A percentile compares a stretch with the other conserved stretches of the same genome.
These are phyloP conservation scores for Diaporthe aspalathi DNA, from an alignment of 2,329 filamentous ascomycete genomes.

Conservation along the genomic window DNA sequence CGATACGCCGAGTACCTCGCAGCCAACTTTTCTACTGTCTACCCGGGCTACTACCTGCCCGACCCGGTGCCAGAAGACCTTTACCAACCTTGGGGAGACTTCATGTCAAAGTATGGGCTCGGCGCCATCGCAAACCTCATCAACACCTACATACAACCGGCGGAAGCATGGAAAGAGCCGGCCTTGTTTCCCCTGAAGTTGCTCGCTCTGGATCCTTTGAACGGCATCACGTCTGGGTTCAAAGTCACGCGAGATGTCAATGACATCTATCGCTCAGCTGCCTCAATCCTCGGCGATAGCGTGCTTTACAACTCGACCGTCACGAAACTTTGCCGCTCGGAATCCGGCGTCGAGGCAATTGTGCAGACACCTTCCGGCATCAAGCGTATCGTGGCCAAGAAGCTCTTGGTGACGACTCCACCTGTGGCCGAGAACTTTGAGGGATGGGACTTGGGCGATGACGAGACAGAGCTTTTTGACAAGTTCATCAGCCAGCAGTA, in stretches of 20 bases:
- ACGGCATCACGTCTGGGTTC: conserved; percentile 8
- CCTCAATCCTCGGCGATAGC: conserved; percentile 20
- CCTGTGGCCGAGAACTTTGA: background rate
- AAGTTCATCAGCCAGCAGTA: conserved; percentile 30
- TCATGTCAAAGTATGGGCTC: conserved; percentile 20
- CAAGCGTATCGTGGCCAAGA: conserved; percentile 18
- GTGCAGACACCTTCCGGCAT: conserved; percentile 4
- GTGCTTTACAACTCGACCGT: conserved; percentile 29
- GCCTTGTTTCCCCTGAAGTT: conserved; percentile 22
- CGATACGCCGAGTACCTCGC: conserved; percentile 14
- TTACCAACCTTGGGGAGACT: conserved; percentile 23
- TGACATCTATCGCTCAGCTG: conserved; percentile 32
- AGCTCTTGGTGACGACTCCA: background rate
- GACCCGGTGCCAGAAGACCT: conserved; percentile 34
- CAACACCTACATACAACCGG: background rate
- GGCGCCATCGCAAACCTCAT: conserved; percentile 34
- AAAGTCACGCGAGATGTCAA: conserved; percentile 29
- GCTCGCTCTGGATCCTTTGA: conserved; percentile 13
- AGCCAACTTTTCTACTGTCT: conserved; percentile 31
- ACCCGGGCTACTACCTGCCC: conserved; percentile 37
- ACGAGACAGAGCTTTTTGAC: background rate
- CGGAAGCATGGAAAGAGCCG: conserved; percentile 21
- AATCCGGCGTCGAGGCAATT: background rate
- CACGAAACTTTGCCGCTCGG: background rate
- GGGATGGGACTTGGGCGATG: conserved; percentile 3